Conservation (phyloP, 2,329 filamentous ascomycete genomes). For the Pyricularia sp. region DNA sequence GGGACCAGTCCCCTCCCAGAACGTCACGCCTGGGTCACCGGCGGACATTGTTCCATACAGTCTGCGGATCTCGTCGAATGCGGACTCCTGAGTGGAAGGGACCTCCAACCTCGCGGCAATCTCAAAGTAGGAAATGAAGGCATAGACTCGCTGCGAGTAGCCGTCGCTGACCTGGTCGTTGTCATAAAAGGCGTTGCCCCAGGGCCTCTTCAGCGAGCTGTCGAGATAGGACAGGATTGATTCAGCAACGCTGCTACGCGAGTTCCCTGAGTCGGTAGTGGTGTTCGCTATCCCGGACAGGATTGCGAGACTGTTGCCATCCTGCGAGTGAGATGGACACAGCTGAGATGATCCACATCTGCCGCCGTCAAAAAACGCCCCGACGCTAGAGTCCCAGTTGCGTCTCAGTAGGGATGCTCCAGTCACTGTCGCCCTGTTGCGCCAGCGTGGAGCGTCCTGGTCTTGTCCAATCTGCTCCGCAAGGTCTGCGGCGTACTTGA, state of each 20-base stretch:
- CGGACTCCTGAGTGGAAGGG: slow-evolving; percentile 10
- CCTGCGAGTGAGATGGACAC: slow-evolving; percentile 30
- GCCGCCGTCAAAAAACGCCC: slow-evolving; percentile 33
- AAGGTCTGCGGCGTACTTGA: slow-evolving; percentile 28
- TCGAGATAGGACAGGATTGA: slow-evolving; percentile 27
- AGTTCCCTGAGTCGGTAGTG: slow-evolving; percentile 3
- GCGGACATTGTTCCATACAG: slow-evolving; percentile 37
- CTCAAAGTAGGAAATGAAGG: slow-evolving; percentile 41
- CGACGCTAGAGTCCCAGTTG: slow-evolving; percentile 27
- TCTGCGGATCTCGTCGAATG: slow-evolving; percentile 30
- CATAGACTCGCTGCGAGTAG: slow-evolving; percentile 33
- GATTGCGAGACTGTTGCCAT: slow-evolving; percentile 36
- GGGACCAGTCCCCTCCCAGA: slow-evolving; percentile 37
- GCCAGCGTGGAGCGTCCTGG: slow-evolving; percentile 26
- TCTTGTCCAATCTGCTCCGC: slow-evolving; percentile 18
- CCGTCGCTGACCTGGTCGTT: slow-evolving; percentile 19
- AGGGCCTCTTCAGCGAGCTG: slow-evolving; percentile 20
- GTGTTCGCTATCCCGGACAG: slow-evolving; percentile 20
- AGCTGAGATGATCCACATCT: slow-evolving; percentile 12
- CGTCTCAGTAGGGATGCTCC: slow-evolving; percentile 21
- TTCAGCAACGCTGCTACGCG: slow-evolving; percentile 17
- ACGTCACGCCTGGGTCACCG: slow-evolving; percentile 31
- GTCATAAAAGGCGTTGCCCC: slow-evolving; percentile 41
- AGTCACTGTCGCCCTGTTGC: slow-evolving; percentile 19
- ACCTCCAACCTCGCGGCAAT: slow-evolving; percentile 30